Evolutionary conservation across 331 rosid species (phyloP), one percentile per base, ranked within the genome.

Genomic region (Cydonia oblonga): DNA sequence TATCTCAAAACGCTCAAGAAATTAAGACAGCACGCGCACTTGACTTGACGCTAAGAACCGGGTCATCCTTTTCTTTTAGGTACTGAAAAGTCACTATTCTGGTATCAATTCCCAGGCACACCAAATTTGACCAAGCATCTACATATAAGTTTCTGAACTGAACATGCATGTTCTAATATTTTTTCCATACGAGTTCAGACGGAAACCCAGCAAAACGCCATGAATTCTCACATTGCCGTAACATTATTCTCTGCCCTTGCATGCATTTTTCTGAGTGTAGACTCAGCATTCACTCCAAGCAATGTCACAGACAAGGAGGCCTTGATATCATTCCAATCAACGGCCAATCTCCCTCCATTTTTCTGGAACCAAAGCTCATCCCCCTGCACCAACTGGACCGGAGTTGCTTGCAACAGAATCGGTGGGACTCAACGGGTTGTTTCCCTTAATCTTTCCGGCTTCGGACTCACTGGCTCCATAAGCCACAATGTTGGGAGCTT

Each of bases 381-480:
- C 3, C 91, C 89, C 6, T 89, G 91, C 83, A 3, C 40, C 66
- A 86, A 89, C 24, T 89, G 96, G 93, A 84, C 83, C 16, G 91
- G 88, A 69, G 87, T 91, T 24, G 29, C 49, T 4, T 89, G 91
- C 77, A 83, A 68, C 76, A 69, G 22, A 10, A 30, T 23, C 24
- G 68, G 76, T 35, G 73, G 68, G 22, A 62, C 40, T 29, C 1
- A 62, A 2, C 81, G 97, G 80, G 96, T 91, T 0, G 71, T 67
- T 35, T 77, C 42, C 59, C 62, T 89, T 2, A 33, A 84, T 13
- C 92, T 92, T 70, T 82, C 93, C 4, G 74, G 92, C 12, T 70
- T 81, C 0, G 66, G 75, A 68, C 86, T 87, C 49, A 57, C 85
- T 2, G 97, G 97, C 25, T 42, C 81, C n/a, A 49, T 92, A 6